Evolutionary conservation across 345 rosid species (phyloP).

Genomic region (Hypericum perforatum): DNA sequence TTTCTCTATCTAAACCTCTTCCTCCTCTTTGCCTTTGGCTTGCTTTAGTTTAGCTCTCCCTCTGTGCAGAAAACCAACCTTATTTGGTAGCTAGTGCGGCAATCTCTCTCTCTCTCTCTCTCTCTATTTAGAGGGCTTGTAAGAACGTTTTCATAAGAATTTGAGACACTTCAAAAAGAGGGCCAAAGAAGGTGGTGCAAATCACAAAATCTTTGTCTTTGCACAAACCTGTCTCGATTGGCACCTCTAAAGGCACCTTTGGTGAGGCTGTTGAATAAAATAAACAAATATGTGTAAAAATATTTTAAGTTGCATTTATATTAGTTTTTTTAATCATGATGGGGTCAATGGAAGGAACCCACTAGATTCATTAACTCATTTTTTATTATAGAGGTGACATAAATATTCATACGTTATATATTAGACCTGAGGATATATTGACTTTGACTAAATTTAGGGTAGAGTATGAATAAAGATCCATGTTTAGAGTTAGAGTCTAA

Average conservation of each 20-base stretch:
- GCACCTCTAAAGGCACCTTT: constrained; percentile 9
- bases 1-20: constrained; percentile 31
- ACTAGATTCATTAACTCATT: constrained; percentile 70
- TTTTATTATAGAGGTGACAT: no score
- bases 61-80: constrained; percentile 55
- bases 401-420: no score
- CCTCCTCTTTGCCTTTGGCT: constrained; percentile 13
- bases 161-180: constrained; percentile 18
- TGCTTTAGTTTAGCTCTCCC: constrained; percentile 9
- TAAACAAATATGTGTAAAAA: constrained; percentile 5
- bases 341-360: constrained; percentile 50
- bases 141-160: constrained; percentile 7
- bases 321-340: constrained; percentile 9
- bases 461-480: no score
- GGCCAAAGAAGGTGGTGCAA: constrained; percentile 20
- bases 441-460: no score
- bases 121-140: background rate
- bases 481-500: no score
- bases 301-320: constrained; percentile 1
- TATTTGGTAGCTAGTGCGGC: constrained; percentile 16
- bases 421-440: no score
- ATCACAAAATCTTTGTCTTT: constrained; percentile 46
- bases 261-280: constrained; percentile 13
- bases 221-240: constrained; percentile 26
- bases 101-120: constrained; percentile 1